phyloP scores from a whole-genome alignment of 306 rosid species.

The Dryas alaskensis region DNA sequence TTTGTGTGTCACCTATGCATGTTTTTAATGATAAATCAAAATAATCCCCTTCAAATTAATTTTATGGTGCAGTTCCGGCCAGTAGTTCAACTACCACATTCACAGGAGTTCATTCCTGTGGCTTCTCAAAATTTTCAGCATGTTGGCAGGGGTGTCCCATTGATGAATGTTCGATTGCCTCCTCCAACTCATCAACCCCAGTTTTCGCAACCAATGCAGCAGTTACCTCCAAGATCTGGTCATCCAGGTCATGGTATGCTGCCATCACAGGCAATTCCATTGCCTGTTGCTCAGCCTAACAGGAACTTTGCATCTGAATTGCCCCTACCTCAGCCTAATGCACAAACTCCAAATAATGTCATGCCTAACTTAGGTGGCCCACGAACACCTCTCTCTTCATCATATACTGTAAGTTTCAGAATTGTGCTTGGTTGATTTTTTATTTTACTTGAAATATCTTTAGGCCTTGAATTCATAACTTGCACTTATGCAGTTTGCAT shows the following conservation, averaged over 20 bases:
- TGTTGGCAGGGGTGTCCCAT: slow-evolving; percentile 62
- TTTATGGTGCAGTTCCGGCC: slow-evolving; percentile 65
- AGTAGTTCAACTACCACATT: slow-evolving; percentile 57
- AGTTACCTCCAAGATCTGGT: slow-evolving; percentile 59
- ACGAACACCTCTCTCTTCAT: slow-evolving; percentile 54
- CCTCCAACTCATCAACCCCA: slow-evolving; percentile 62
- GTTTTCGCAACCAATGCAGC: slow-evolving; percentile 65
- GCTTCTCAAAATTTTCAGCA: slow-evolving; percentile 73
- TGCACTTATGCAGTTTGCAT: slow-evolving; percentile 53
- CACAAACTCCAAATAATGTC: slow-evolving; percentile 60
- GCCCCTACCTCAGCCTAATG: slow-evolving; percentile 47
- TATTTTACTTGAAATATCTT: slow-evolving; percentile 6
- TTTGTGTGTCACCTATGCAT: slow-evolving; percentile 11
- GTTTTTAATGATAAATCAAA: background rate
- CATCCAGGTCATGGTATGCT: slow-evolving; percentile 53
- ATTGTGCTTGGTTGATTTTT: slow-evolving; percentile 7
- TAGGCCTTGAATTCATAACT: slow-evolving; percentile 27
- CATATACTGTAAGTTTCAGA: slow-evolving; percentile 62
- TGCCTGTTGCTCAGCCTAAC: slow-evolving; percentile 60
- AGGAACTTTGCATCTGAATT: slow-evolving; percentile 56
- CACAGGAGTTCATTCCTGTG: slow-evolving; percentile 68
- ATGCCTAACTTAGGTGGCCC: slow-evolving; percentile 62
- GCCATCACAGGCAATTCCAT: slow-evolving; percentile 54
- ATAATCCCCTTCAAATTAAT: background rate
- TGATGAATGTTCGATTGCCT: slow-evolving; percentile 68